Percentiles rank a stretch among this genome's conserved stretches.
Conservation (phyloP, 331 rosid species). For the Spiraea crenata region DNA sequence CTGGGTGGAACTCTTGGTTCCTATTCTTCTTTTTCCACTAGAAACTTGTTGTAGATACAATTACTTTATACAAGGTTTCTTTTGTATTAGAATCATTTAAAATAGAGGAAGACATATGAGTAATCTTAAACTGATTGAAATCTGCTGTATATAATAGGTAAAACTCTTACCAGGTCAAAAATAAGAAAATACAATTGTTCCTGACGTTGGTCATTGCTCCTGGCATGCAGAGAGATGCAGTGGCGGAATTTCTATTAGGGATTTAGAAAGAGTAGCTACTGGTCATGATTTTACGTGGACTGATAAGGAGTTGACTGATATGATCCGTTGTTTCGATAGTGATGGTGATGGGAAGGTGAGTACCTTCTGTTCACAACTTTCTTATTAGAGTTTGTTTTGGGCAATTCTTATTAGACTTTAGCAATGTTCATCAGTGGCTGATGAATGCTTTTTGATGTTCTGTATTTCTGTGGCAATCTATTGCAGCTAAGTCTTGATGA, state of each 20-base stretch:
- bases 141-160: neutral
- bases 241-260: constrained; percentile 50
- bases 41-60: neutral
- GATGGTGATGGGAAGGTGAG: constrained; percentile 78
- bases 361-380: constrained; percentile 9
- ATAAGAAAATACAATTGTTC: neutral
- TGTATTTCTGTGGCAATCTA: neutral
- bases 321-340: constrained; percentile 76
- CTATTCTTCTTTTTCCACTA: neutral
- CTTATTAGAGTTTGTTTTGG: neutral
- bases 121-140: neutral
- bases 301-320: constrained; percentile 59
- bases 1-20: constrained; percentile 2
- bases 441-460: neutral
- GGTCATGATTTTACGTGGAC: constrained; percentile 87
- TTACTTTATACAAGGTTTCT: neutral
- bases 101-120: neutral
- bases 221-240: constrained; percentile 61
- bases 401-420: too few species aligned
- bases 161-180: neutral
- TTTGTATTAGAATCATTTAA: neutral
- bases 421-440: neutral
- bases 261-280: constrained; percentile 58
- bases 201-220: constrained; percentile 27
- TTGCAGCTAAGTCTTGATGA: constrained; percentile 78